These are phyloP conservation scores for Neonectria hederae DNA, from an alignment of 2,329 filamentous ascomycete genomes.

Conservation along the genomic window DNA sequence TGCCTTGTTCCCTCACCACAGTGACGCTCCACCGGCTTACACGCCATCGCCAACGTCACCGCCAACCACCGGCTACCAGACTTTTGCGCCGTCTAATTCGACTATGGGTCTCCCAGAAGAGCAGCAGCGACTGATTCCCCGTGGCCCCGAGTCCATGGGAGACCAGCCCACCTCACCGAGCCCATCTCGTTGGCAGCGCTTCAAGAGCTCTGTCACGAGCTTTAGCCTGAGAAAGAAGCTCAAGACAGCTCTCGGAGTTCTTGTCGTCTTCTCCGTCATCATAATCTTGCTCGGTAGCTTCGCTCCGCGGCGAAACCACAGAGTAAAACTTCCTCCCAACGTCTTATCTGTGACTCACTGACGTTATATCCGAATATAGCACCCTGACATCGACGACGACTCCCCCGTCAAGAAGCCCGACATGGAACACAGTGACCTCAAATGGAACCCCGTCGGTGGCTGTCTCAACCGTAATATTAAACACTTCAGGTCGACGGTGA, in stretches of 20 bases:
- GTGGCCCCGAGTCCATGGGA: conserved; percentile 59
- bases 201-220: conserved; percentile 34
- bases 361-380: conserved; percentile 20
- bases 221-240: conserved; percentile 40
- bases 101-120: conserved; percentile 57
- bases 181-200: conserved; percentile 44
- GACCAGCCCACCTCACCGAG: conserved; percentile 38
- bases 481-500: not conserved
- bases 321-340: conserved; percentile 41
- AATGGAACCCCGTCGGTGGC: conserved; percentile 39
- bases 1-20: conserved; percentile 32
- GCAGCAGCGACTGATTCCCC: conserved; percentile 53
- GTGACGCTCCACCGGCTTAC: conserved; percentile 62
- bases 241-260: conserved; percentile 44
- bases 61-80: conserved; percentile 52
- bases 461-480: conserved; percentile 38
- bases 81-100: conserved; percentile 47
- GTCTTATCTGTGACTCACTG: not conserved
- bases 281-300: conserved; percentile 40
- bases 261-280: conserved; percentile 48
- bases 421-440: conserved; percentile 34
- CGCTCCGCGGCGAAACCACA: conserved; percentile 29
- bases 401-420: conserved; percentile 39
- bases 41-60: conserved; percentile 53
- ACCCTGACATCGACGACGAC: conserved; percentile 34